Evolutionary conservation across 352 stramenopile genomes (phyloP), one percentile per base, ranked within the genome.

Genomic region (Phytophthora hybrid): DNA sequence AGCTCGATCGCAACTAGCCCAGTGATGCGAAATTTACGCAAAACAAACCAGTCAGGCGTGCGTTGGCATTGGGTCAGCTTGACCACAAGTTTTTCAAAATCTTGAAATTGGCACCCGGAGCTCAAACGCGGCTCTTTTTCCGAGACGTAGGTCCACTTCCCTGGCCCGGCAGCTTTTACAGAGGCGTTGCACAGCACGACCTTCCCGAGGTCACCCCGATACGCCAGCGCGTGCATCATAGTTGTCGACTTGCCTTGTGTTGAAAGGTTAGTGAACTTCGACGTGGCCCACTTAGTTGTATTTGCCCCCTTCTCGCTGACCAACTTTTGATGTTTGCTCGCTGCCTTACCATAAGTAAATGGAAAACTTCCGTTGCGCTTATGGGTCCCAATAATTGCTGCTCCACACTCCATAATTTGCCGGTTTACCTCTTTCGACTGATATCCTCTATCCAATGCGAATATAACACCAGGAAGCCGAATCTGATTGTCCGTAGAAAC

Each of bases 371-470:
- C 2, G 18, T 34, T 57, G 2, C 19, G 37, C n/a, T 69, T 63
- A 47, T 69, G 63, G 2, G 63, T 63, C 1, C 53, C 53, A 51
- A 69, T 69, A 39, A 69, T 49, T 9, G 5, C 34, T n/a, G 18
- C 63, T 18, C 53, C 53, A 32, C 29, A 61, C 5, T 63, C 18
- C 2, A 62, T n/a, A 49, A 69, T 52, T 13, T 69, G 53, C 10
- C 23, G 53, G 16, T 63, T 69, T 26, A 58, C 53, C 18, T 32
- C 53, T 13, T 58, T 39, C 7, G 63, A 69, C 9, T 69, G 63
- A 58, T 69, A 69, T 3, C 63, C 63, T 63, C 52, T 58, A 23
- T 69, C 62, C n/a, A 69, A 46, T 21, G 63, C 63, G 26, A 63
- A 61, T 11, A 69, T 19, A 9, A 69, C 32, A 19, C 54, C 63